phyloP scores from a whole-genome alignment of 305 asterid genomes.

The Solanum hybrid region DNA sequence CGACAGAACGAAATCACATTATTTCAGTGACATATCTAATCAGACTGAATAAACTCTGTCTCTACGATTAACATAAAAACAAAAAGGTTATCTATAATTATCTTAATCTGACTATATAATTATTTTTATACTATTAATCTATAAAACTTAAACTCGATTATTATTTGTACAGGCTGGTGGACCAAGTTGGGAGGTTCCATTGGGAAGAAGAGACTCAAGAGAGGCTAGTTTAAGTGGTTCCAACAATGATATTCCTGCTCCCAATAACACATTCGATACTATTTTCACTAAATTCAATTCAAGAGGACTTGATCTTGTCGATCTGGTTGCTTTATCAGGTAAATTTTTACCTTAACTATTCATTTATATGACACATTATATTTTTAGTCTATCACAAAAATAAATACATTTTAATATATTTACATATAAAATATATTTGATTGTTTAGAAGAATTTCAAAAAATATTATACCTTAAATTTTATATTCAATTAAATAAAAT shows the following conservation, averaged over 20 bases:
- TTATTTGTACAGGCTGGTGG: constrained; percentile 53
- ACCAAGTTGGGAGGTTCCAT: constrained; percentile 77
- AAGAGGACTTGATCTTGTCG: constrained; percentile 64
- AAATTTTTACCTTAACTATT: neutral
- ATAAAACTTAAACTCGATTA: neutral
- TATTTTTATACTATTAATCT: neutral
- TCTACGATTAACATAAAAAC: too few relatives aligned
- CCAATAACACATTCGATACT: constrained; percentile 79
- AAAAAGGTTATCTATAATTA: neutral
- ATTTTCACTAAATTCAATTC: constrained; percentile 68
- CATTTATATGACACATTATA: neutral
- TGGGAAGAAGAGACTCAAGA: constrained; percentile 81
- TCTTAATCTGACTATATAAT: neutral
- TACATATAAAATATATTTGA: neutral
- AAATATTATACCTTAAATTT: neutral
- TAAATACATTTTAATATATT: neutral
- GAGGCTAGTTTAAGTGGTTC: constrained; percentile 83
- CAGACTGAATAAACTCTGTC: neutral
- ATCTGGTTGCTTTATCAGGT: constrained; percentile 85
- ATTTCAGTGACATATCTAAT: neutral
- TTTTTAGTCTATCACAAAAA: neutral
- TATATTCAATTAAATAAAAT: neutral
- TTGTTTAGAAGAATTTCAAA: too few relatives aligned
- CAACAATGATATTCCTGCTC: constrained; percentile 79
- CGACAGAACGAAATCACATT: too few relatives aligned